These are phyloP conservation scores for Schizochytrium sp. DNA, from an alignment of 108 stramenopile genomes.

Conservation along the genomic window DNA sequence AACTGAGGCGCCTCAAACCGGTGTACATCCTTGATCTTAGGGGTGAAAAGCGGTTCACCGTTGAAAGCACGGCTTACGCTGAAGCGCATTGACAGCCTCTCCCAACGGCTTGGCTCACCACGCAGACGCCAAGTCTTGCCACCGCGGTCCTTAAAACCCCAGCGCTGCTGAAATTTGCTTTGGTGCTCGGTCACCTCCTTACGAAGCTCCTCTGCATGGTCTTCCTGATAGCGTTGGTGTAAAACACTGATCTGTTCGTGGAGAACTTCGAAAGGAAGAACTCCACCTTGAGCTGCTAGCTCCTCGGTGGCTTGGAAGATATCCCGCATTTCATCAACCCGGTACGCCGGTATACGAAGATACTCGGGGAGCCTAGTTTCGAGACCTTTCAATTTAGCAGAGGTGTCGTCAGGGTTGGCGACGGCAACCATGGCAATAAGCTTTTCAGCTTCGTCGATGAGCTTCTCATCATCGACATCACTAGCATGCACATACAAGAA, in stretches of 20 bases:
- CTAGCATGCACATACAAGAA: not conserved
- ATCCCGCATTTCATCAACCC: not conserved
- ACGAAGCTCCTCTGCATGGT: not conserved
- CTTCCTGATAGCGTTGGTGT: too few species aligned
- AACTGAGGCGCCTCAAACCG: not conserved
- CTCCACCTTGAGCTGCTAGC: not conserved
- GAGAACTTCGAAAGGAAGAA: not conserved
- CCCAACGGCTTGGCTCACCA: not conserved
- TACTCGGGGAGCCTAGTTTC: slow-evolving; percentile 19
- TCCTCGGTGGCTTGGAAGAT: not conserved
- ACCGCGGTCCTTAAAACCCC: not conserved
- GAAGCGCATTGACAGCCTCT: not conserved
- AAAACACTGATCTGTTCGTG: too few species aligned
- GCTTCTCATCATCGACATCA: not conserved
- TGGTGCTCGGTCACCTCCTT: not conserved
- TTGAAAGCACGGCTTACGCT: not conserved
- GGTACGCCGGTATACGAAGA: not conserved
- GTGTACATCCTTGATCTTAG: not conserved
- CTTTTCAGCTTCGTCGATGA: not conserved
- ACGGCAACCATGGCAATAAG: not conserved
- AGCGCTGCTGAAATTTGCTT: not conserved
- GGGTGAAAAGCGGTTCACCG: not conserved
- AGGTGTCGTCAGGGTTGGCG: not conserved
- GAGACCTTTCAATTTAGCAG: not conserved
- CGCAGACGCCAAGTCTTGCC: slow-evolving; percentile 3